Evolutionary conservation across 2,329 filamentous ascomycete genomes (phyloP), one percentile per base, ranked within the genome.

Genomic region (Didymella lethalis): DNA sequence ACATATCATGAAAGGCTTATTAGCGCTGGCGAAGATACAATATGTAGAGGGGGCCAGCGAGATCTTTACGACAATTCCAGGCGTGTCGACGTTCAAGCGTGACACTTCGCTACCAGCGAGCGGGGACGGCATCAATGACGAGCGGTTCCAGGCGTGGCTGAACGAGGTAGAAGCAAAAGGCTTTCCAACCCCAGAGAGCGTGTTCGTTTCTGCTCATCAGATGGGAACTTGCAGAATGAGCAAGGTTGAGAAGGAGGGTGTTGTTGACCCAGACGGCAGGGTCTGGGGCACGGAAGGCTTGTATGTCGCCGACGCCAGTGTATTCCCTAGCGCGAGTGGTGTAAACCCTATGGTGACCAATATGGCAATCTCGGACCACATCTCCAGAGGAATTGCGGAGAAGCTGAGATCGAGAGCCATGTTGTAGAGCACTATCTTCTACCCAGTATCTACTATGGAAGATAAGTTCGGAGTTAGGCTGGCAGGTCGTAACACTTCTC

Each of bases 291-390:
- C 81, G 0, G 78, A 87, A 66, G 85, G 84, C 0, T 70, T 93
- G 66, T 92, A 87, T 71, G 86, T 93, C 18, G 86, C 88, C 10
- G 91, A 94, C 75, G 86, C 89, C 44, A 92, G 88, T 73, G 87
- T 92, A 11, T 90, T 93, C 61, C 91, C 90, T 1, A 89, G 85
- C 56, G 90, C 90, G 11, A 91, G 87, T 72, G 91, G 91, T 1
- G 90, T 93, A 29, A 93, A 93, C 73, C 91, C 91, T 12, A 93
- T 94, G 91, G 81, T 93, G 43, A 92, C 90, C 12, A 84, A 81
- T 57, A 92, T 93, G 90, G 76, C 73, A 1, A 77, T 78, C 47
- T 64, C 70, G 6, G 75, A 78, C 53, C 77, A 68, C 68, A 70
- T 78, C 28, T 75, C 73, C 28, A 64, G 68, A 41, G 72, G 70